Evolutionary conservation across 2,329 filamentous ascomycete genomes (phyloP), one percentile per base, ranked within the genome.

Genomic region (Amylocarpus encephaloides): DNA sequence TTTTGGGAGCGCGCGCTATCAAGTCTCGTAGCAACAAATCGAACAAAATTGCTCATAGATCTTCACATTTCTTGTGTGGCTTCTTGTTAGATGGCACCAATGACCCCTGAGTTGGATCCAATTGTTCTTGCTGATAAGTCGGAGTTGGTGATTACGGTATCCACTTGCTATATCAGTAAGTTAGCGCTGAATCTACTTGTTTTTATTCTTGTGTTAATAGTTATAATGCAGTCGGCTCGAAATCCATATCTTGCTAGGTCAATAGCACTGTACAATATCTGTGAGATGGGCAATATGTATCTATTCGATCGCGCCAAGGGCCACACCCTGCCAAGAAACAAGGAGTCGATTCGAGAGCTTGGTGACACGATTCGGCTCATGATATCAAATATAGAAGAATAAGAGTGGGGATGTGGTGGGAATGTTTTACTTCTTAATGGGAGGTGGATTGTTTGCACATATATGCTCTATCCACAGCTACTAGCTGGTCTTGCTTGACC

Each of bases 231-330:
- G 75, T 80, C 46, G 77, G 77, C 11, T 78, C 75, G 5, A 47
- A 81, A 85, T 56, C 81, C 81, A 0, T 84, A 83, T 55, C 71
- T 83, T 3, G 72, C 80, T 35, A 80, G 80, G 0, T 79, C 78
- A 7, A 72, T 83, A 65, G 78, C 80, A 0, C 71, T 85, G 1
- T 84, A 78, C 67, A 81, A 81, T 54, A 72, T 82, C n/a, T 85
- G 80, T 54, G 77, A 84, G 45, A 74, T 74, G 1, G 79, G 83
- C 48, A 76, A 70, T 1, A 80, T 80, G 0, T 72, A 73, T 34
- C 71, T 85, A 9, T 84, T 85, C 53, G 81, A 85, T 54, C 80
- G 82, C 50, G 80, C 77, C 2, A 83, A 82, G 59, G 81, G 82
- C 0, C 82, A 85, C 58, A 83, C 79, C 0, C 66, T 84, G 2